Evolutionary conservation across 148 eudicot genomes (phyloP).

Genomic region (Tetragonia tetragonoides): DNA sequence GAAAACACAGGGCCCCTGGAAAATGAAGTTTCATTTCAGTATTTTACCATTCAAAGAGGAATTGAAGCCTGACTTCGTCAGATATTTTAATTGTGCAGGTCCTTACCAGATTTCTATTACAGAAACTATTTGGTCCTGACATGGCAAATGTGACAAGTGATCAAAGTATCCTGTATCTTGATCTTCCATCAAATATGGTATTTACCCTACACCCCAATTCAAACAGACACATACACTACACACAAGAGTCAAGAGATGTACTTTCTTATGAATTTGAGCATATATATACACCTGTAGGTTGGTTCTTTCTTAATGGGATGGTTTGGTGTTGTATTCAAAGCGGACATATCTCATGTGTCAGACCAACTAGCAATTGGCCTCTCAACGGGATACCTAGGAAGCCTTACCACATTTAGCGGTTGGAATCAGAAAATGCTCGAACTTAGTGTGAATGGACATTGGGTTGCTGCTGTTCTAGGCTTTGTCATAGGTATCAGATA

Average conservation of each 20-base stretch:
- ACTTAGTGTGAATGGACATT: conserved; percentile 70
- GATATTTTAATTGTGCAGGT: conserved; percentile 34
- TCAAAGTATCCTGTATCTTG: conserved; percentile 58
- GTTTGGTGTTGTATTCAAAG: conserved; percentile 88
- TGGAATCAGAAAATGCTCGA: conserved; percentile 97
- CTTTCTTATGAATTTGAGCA: neutral
- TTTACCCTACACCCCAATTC: conserved; percentile 30
- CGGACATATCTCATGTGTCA: conserved; percentile 49
- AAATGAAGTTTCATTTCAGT: neutral
- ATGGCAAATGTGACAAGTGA: conserved; percentile 59
- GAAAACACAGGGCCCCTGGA: neutral
- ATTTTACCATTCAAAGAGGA: neutral
- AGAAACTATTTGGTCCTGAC: conserved; percentile 74
- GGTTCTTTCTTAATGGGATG: conserved; percentile 99
- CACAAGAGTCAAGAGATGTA: no score
- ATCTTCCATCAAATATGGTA: conserved; percentile 97
- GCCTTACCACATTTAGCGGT: conserved; percentile 94
- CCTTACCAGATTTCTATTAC: conserved; percentile 61
- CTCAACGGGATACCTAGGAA: conserved; percentile 89
- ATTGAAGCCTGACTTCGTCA: conserved; percentile 2
- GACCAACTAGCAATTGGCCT: conserved; percentile 72
- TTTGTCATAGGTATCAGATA: conserved; percentile 50
- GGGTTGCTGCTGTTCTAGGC: conserved; percentile 70
- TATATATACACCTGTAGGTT: conserved; percentile 38
- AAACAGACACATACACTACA: neutral